Evolutionary conservation across 2,329 filamentous ascomycete genomes (phyloP).

Genomic region (Claviceps paspali): DNA sequence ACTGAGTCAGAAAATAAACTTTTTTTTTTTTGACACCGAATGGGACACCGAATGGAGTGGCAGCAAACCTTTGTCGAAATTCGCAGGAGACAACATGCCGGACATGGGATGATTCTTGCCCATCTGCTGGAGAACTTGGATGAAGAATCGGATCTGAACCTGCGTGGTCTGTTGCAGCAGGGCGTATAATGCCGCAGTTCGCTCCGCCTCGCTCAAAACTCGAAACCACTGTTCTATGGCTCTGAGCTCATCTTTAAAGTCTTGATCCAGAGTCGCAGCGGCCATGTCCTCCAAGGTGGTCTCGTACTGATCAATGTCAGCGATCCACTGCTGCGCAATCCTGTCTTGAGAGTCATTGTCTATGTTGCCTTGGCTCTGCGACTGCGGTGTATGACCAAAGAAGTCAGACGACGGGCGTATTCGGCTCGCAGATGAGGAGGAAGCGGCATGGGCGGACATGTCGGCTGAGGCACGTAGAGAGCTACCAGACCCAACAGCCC

Average conservation of each 20-base stretch:
- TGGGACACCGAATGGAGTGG: too few relatives aligned
- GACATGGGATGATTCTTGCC: conserved; percentile 97
- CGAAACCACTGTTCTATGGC: conserved; percentile 99
- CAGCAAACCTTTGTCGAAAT: conserved; percentile 79
- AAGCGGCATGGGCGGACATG: conserved; percentile 70
- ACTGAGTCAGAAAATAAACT: conserved; percentile 9
- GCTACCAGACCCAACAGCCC: conserved; percentile 62
- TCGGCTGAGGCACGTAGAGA: conserved; percentile 91
- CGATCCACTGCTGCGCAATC: conserved; percentile 95
- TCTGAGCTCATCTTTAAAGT: conserved; percentile 98
- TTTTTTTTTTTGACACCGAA: too few relatives aligned
- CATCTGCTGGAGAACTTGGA: conserved; percentile 97
- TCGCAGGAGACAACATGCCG: conserved; percentile 81
- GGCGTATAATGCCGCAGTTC: conserved; percentile 88
- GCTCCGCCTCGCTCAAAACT: conserved; percentile 89
- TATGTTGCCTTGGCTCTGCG: conserved; percentile 48
- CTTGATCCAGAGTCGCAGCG: conserved; percentile 92
- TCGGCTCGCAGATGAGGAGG: conserved; percentile 53
- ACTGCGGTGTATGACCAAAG: conserved; percentile 62
- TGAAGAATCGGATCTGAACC: conserved; percentile 98
- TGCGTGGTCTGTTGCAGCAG: conserved; percentile 96
- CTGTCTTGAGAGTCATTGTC: conserved; percentile 80
- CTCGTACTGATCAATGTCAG: conserved; percentile 97
- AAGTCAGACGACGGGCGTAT: conserved; percentile 94
- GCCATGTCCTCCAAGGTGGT: conserved; percentile 99